These are phyloP conservation scores for Phytophthora sp. DNA, from an alignment of 352 stramenopile species.

Conservation along the genomic window DNA sequence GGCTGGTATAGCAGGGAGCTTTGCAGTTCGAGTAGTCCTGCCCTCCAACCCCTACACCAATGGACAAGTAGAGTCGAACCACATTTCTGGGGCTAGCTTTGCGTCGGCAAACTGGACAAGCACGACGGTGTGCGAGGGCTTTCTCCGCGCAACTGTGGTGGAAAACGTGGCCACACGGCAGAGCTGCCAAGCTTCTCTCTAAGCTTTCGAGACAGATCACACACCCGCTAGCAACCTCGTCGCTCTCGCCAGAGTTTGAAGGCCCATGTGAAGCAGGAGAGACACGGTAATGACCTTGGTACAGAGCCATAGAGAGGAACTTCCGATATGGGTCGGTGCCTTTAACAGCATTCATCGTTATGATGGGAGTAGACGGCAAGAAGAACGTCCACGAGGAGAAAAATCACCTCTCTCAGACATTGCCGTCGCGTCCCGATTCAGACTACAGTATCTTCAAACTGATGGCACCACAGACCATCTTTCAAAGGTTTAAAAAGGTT, in stretches of 20 bases:
- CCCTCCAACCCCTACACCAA: background rate
- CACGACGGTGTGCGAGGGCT: slow-evolving; percentile 21
- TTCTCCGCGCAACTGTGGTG: slow-evolving; percentile 36
- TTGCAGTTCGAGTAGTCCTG: background rate
- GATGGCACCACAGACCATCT: background rate
- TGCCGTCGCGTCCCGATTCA: slow-evolving; percentile 13
- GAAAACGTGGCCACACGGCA: slow-evolving; percentile 55
- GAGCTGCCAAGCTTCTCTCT: slow-evolving; percentile 32
- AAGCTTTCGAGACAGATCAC: slow-evolving; percentile 53
- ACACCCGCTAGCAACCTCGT: slow-evolving; percentile 20
- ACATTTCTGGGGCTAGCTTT: slow-evolving; percentile 19
- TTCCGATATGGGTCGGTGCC: slow-evolving; percentile 14
- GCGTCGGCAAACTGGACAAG: slow-evolving; percentile 48
- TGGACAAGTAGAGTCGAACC: slow-evolving; percentile 42
- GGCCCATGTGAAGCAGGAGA: background rate
- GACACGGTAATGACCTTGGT: background rate
- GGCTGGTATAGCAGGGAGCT: background rate
- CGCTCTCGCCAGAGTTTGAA: background rate
- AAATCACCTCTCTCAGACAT: slow-evolving; percentile 19
- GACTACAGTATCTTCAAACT: slow-evolving; percentile 1
- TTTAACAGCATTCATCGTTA: no score
- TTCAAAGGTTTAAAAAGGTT: slow-evolving; percentile 3
- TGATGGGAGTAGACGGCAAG: slow-evolving; percentile 23
- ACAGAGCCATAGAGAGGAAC: slow-evolving; percentile 10
- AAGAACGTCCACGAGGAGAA: slow-evolving; percentile 7